phyloP scores from a whole-genome alignment of 148 eudicot genomes.

The Euryodendron excelsum region DNA sequence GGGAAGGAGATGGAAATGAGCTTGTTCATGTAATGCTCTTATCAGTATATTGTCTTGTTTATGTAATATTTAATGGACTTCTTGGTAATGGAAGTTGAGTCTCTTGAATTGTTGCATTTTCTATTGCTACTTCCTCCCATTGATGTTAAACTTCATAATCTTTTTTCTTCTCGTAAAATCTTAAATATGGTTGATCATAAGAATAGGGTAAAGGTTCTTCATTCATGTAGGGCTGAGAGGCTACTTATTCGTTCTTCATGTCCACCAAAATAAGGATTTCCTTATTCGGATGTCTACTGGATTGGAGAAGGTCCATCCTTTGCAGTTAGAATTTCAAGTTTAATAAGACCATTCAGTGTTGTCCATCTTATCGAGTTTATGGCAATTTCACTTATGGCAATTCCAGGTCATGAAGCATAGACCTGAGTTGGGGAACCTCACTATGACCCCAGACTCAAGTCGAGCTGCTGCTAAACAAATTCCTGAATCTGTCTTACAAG shows the following conservation, averaged over 20 bases:
- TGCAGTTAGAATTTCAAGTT: constrained; percentile 4
- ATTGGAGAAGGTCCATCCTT: background rate
- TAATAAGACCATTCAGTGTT: background rate
- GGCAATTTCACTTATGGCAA: background rate
- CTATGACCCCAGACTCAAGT: background rate
- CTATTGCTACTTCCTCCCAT: background rate
- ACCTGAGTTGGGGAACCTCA: background rate
- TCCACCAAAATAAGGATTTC: background rate
- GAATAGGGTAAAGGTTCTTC: background rate
- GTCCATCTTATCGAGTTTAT: background rate
- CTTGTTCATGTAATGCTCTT: background rate
- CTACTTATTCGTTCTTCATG: background rate
- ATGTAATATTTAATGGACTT: background rate
- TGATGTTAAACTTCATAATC: too few relatives aligned
- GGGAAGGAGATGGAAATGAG: background rate
- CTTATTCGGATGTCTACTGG: background rate
- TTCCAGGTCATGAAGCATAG: background rate
- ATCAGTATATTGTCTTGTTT: background rate
- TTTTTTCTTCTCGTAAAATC: background rate
- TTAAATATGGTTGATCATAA: background rate
- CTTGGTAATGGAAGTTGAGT: background rate
- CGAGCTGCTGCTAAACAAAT: constrained; percentile 10
- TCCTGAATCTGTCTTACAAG: background rate
- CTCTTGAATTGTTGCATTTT: background rate
- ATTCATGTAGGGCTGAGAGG: constrained; percentile 2